These are phyloP conservation scores for Phyllosticta citribraziliensis DNA, from an alignment of 2,329 filamentous ascomycete genomes.

Conservation along the genomic window DNA sequence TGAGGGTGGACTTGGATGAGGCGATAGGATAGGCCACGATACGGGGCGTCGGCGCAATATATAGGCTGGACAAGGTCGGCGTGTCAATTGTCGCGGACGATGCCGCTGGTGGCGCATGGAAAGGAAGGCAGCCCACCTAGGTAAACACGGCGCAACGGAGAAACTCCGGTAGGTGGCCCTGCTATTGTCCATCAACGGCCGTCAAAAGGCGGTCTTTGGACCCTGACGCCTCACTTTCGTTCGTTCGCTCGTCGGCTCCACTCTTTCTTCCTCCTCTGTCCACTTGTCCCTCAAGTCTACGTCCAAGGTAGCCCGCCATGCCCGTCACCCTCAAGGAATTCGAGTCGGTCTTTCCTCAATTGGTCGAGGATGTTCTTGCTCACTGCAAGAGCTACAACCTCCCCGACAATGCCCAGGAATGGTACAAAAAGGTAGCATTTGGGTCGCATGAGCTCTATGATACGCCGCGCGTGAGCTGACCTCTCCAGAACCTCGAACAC, in stretches of 20 bases:
- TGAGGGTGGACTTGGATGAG: background rate
- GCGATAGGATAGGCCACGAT: background rate
- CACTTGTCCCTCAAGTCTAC: background rate
- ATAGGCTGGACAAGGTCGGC: background rate
- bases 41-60: background rate
- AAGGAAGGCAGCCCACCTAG: background rate
- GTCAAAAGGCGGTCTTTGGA: background rate
- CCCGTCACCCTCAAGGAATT: conserved; percentile 76
- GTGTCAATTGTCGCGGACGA: background rate
- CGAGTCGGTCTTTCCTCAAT: conserved; percentile 77
- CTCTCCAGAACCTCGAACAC: conserved; percentile 62
- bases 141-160: background rate
- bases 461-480: conserved; percentile 13
- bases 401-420: conserved; percentile 68
- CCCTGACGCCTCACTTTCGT: background rate
- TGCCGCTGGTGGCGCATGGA: background rate
- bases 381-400: conserved; percentile 76
- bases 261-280: background rate
- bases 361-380: conserved; percentile 71
- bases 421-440: conserved; percentile 65
- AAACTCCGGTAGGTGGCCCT: background rate
- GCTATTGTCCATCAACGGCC: background rate
- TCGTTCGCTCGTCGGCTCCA: background rate
- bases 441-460: conserved; percentile 6
- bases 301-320: conserved; percentile 34